Base-by-base conservation (phyloP, 208 protist species). In the Vickermania ingenoplastis region DNA sequence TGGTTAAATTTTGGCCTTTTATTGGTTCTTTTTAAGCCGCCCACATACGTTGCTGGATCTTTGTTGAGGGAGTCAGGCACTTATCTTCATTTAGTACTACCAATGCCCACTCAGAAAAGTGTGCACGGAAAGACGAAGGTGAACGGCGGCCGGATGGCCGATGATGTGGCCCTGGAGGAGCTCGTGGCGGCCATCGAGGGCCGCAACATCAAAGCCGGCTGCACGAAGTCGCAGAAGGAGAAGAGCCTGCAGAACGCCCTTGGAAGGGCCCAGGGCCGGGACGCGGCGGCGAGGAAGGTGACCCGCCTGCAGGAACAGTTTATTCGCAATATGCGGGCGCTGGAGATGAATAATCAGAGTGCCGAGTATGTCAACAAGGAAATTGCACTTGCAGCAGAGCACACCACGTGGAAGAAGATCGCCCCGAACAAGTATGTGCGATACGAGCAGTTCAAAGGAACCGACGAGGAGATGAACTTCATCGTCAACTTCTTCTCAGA, bases 401-500 rank as follows among this genome's bases (percentile, higher is more conserved):
- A 81, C 55, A 63, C 41, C 28, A 49, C 17, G 26, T 92, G 85
- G 85, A 72, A 85, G 63, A 69, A 85, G 72, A 73, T 83, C 11
- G 75, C 79, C 21, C 76, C 75, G 13, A 74, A 74, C 49, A 81
- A 79, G 62, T 89, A 86, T 61, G 74, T 93, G 41, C 82, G 83
- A 23, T 93, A 91, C 41, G 78, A 93, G 62, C 80, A 87, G 63
- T 93, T 90, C 63, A 65, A 73, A 54, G 80, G 79, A 23, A 79
- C 51, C 51, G 73, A 90, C 27, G 69, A 77, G 28, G 78, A 96
- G 56, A 84, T 98, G 75, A 61, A 83, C 55, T 83, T 75, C 28
- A 96, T 99, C 31, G 96, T 97, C 31, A 57, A 75, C 7, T 69
- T 99, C 13, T 98, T 99, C 58, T 89, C 85, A 29, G 64, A 83